Percentiles rank a stretch among this genome's conserved stretches.
Conservation (phyloP, 768 basidiomycete species). For the Brasilioporus rufonigricans region DNA sequence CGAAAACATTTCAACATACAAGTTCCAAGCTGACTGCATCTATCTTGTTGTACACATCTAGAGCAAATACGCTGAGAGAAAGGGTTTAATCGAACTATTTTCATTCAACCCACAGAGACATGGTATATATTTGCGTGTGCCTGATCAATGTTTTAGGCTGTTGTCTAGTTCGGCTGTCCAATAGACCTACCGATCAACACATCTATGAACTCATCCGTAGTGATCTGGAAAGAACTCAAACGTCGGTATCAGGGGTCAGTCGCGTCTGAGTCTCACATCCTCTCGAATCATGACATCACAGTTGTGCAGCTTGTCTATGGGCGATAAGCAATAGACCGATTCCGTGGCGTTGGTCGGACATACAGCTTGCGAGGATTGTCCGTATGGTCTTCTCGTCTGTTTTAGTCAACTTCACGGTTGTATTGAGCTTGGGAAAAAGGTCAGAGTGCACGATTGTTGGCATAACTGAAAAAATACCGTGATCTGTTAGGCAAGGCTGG, state of each 20-base stretch:
- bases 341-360: slow-evolving; percentile 21
- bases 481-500: slow-evolving; percentile 45
- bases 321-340: slow-evolving; percentile 6
- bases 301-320: slow-evolving; percentile 80
- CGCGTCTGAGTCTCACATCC: slow-evolving; percentile 55
- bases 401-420: slow-evolving; percentile 89
- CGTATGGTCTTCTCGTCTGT: slow-evolving; percentile 95
- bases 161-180: background rate
- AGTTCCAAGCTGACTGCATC: slow-evolving; percentile 84
- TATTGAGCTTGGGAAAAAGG: slow-evolving; percentile 56
- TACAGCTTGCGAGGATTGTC: slow-evolving; percentile 87
- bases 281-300: slow-evolving; percentile 99
- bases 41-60: slow-evolving; percentile 96
- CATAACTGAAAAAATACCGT: slow-evolving; percentile 44
- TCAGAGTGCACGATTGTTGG: background rate
- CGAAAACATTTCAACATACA: slow-evolving; percentile 12
- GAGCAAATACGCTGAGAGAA: background rate
- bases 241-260: slow-evolving; percentile 2
- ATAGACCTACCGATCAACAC: slow-evolving; percentile 76
- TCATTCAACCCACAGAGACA: slow-evolving; percentile 67
- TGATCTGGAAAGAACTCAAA: slow-evolving; percentile 56
- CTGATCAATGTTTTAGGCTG: slow-evolving; percentile 35
- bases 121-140: slow-evolving; percentile 92
- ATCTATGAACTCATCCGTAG: slow-evolving; percentile 96
- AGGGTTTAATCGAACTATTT: background rate